A percentile compares a stretch with the other conserved stretches of the same genome.
These are phyloP conservation scores for Misopates orontium DNA, from an alignment of 257 asterid species.

Conservation along the genomic window DNA sequence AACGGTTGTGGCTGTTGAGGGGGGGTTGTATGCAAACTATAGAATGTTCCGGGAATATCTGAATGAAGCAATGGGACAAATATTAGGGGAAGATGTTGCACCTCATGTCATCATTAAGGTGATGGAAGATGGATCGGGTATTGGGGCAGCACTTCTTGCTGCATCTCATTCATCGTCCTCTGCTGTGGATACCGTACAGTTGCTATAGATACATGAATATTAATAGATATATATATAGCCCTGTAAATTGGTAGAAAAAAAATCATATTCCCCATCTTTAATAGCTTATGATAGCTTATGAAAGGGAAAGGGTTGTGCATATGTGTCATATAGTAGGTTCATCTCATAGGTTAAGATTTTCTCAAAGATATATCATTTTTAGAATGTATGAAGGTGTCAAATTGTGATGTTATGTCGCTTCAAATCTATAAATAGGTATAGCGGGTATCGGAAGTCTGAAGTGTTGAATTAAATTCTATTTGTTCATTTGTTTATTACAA, in stretches of 20 bases:
- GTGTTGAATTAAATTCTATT: conserved; percentile 33
- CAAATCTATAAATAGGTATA: conserved; percentile 31
- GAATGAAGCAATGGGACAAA: conserved; percentile 65
- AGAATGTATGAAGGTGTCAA: conserved; percentile 23
- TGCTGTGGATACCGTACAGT: conserved; percentile 37
- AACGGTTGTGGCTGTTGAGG: conserved; percentile 82
- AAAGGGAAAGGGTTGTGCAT: conserved; percentile 39
- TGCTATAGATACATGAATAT: conserved; percentile 41
- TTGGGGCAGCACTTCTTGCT: conserved; percentile 88
- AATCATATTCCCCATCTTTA: conserved; percentile 9
- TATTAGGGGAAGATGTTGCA: conserved; percentile 71
- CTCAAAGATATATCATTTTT: conserved; percentile 23
- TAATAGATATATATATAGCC: conserved; percentile 33
- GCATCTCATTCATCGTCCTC: conserved; percentile 62
- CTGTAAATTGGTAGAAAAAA: conserved; percentile 51
- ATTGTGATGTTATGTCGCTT: conserved; percentile 22
- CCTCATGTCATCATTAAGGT: conserved; percentile 55
- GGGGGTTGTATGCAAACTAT: conserved; percentile 69
- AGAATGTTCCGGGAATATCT: conserved; percentile 68
- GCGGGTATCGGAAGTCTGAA: conserved; percentile 14
- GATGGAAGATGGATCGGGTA: conserved; percentile 78
- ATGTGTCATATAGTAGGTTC: conserved; percentile 34
- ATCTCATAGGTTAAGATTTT: conserved; percentile 24
- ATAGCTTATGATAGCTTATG: background rate
- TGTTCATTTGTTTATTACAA: conserved; percentile 37